Conservation (phyloP, 23 red algal species). For the Cyanidioschyzon merolae region DNA sequence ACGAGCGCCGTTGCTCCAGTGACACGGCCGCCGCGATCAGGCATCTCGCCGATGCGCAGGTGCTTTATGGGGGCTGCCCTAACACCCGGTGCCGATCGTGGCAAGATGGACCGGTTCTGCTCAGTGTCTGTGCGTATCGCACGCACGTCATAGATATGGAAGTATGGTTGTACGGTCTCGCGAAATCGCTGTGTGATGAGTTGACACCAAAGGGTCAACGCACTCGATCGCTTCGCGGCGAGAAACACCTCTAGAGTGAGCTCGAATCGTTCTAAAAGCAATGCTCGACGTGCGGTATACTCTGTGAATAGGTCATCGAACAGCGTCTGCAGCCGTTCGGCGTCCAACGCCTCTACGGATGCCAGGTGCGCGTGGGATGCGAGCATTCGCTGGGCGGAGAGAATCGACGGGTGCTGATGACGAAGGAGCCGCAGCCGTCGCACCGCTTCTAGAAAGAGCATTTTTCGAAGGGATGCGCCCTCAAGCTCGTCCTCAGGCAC, state of each 20-base stretch:
- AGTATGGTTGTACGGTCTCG: neutral
- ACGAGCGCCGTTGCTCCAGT: no score
- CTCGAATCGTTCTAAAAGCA: neutral
- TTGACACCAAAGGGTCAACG: neutral
- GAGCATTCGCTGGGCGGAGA: no score
- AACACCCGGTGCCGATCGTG: neutral
- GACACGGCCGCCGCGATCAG: conserved; percentile 7
- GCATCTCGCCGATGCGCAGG: conserved; percentile 1
- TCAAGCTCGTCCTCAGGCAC: no score
- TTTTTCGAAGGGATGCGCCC: no score
- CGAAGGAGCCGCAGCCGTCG: no score
- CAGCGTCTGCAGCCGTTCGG: neutral
- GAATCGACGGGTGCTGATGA: no score
- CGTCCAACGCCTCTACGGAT: no score
- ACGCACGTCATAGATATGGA: neutral
- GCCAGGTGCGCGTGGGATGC: no score
- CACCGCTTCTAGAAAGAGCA: no score
- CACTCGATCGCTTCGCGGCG: neutral
- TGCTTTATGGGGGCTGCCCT: neutral
- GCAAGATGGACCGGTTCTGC: neutral
- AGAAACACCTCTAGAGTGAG: neutral
- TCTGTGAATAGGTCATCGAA: neutral
- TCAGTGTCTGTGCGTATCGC: neutral
- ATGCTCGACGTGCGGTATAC: neutral
- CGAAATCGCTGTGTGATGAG: neutral